These are phyloP conservation scores for Penicillium arizonense DNA, from an alignment of 495 filamentous ascomycete species.

Conservation along the genomic window DNA sequence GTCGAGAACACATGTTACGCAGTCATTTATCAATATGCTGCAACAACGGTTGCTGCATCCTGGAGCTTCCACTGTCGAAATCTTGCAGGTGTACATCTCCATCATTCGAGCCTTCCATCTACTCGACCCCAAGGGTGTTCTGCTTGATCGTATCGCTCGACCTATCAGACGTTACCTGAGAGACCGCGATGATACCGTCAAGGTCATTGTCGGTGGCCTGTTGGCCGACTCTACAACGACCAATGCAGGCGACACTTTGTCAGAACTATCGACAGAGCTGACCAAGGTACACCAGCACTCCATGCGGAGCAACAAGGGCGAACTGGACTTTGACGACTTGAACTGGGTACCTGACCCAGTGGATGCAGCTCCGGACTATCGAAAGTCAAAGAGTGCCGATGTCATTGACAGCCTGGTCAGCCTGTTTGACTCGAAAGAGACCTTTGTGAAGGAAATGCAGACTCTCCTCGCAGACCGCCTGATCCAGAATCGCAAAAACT, in stretches of 20 bases:
- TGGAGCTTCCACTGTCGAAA: constrained; percentile 83
- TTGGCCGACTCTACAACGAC: constrained; percentile 63
- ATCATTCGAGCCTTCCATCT: constrained; percentile 86
- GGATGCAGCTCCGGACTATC: constrained; percentile 90
- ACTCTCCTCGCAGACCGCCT: constrained; percentile 79
- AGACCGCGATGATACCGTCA: constrained; percentile 90
- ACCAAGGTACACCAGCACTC: constrained; percentile 55
- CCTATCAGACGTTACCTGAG: constrained; percentile 84
- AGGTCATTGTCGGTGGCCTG: constrained; percentile 81
- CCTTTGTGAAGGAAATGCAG: constrained; percentile 92
- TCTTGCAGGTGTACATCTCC: constrained; percentile 85
- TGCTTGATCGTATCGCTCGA: constrained; percentile 80
- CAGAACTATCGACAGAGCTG: constrained; percentile 75
- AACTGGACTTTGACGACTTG: constrained; percentile 86
- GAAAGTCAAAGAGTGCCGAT: constrained; percentile 81
- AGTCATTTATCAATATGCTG: constrained; percentile 65
- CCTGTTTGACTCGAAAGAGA: constrained; percentile 79
- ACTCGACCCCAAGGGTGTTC: constrained; percentile 88
- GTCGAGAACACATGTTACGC: constrained; percentile 63
- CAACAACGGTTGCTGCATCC: constrained; percentile 79
- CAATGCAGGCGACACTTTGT: constrained; percentile 54
- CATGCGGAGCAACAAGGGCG: constrained; percentile 55
- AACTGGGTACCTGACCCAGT: constrained; percentile 89
- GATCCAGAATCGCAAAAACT: constrained; percentile 65
- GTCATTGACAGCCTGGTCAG: constrained; percentile 89